phyloP scores from a whole-genome alignment of 2,329 filamentous ascomycete species.

The Fusarium robinianum region DNA sequence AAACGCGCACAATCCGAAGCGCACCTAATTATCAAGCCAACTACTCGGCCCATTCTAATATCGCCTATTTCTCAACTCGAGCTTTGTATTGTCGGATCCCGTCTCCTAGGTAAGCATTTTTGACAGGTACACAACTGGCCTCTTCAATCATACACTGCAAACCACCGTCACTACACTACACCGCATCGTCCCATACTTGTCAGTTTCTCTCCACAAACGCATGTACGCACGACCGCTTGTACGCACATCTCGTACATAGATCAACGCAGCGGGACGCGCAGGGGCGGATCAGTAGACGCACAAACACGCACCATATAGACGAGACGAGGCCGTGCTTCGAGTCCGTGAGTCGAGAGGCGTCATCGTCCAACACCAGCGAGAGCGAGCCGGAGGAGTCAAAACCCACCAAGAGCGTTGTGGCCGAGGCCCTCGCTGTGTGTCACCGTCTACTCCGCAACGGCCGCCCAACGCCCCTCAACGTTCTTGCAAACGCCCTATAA shows the following conservation, averaged over 20 bases:
- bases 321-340: conserved; percentile 14
- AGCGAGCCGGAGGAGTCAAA: not conserved
- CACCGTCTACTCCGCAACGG: conserved; percentile 20
- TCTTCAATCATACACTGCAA: conserved; percentile 1
- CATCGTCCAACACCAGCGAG: not conserved
- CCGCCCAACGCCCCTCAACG: conserved; percentile 11
- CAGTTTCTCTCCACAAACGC: conserved; percentile 16
- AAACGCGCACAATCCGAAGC: conserved; percentile 2
- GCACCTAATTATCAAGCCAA: too few species aligned
- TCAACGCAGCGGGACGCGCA: conserved; percentile 19
- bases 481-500: conserved; percentile 10
- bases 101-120: conserved; percentile 7
- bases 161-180: too few species aligned
- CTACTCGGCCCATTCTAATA: not conserved
- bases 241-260: conserved; percentile 8
- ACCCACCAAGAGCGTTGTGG: not conserved
- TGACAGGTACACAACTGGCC: not conserved
- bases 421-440: conserved; percentile 1
- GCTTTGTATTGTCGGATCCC: too few species aligned
- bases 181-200: conserved; percentile 11
- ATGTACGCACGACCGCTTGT: conserved; percentile 17
- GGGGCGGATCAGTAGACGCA: conserved; percentile 17
- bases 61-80: too few species aligned
- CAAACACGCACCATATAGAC: conserved; percentile 24
- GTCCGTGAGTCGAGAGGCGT: conserved; percentile 6